These are phyloP conservation scores for Emergomyces pasteurianus DNA, from an alignment of 2,329 filamentous ascomycete species.

Conservation along the genomic window DNA sequence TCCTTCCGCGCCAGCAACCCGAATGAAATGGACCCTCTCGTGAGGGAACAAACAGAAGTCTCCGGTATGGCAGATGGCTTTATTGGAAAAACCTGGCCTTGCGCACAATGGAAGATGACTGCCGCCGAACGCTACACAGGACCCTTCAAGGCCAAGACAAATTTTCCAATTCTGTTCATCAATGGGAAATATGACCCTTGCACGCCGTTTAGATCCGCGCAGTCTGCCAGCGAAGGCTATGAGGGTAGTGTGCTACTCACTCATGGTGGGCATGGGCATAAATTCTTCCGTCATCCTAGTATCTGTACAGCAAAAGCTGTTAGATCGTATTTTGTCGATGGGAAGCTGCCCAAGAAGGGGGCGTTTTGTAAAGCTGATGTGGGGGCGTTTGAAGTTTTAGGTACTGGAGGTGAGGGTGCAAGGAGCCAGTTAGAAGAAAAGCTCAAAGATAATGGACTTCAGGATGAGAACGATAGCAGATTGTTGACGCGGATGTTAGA, in stretches of 20 bases:
- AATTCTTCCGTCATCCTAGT: constrained; percentile 10
- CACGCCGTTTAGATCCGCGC: constrained; percentile 14
- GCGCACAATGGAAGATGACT: constrained; percentile 12
- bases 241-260: constrained; percentile 16
- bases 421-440: not conserved
- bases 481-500: not conserved
- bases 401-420: not conserved
- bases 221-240: constrained; percentile 14
- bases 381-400: constrained; percentile 2
- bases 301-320: constrained; percentile 20
- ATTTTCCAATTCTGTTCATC: constrained; percentile 15
- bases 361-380: constrained; percentile 20
- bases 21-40: not conserved
- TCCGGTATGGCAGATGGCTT: constrained; percentile 5
- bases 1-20: constrained; percentile 1
- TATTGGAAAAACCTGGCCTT: constrained; percentile 6
- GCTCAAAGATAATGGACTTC: not conserved
- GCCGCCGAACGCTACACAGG: constrained; percentile 15
- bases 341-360: constrained; percentile 22
- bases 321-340: constrained; percentile 24
- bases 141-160: constrained; percentile 14
- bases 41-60: not conserved
- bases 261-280: constrained; percentile 14
- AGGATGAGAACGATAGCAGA: not conserved
- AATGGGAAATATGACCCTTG: constrained; percentile 15